Evolutionary conservation across 1,284 basidiomycete species (phyloP).

Genomic region (Sporisorium reilianum): DNA sequence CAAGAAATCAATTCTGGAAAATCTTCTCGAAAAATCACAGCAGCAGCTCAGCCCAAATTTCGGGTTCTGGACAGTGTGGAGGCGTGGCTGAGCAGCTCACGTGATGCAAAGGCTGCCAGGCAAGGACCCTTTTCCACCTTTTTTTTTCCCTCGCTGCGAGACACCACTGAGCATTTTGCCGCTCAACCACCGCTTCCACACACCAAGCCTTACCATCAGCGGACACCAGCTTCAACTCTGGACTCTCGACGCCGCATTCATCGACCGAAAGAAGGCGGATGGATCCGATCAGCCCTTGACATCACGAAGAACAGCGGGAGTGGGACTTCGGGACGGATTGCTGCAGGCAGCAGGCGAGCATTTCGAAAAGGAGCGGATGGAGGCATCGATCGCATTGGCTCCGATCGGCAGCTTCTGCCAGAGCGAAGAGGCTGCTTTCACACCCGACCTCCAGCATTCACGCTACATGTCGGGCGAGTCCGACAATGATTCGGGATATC

Average conservation of each 20-base stretch:
- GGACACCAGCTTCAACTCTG: background rate
- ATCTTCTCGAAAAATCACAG: background rate
- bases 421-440: conserved; percentile 14
- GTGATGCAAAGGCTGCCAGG: conserved; percentile 23
- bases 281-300: background rate
- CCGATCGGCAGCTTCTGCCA: conserved; percentile 5
- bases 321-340: background rate
- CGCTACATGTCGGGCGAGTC: conserved; percentile 37
- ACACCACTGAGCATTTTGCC: background rate
- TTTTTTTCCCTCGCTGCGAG: background rate
- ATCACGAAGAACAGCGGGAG: background rate
- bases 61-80: conserved; percentile 31
- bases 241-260: background rate
- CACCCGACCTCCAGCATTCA: conserved; percentile 40
- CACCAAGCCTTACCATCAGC: background rate
- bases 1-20: background rate
- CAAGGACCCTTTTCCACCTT: conserved; percentile 17
- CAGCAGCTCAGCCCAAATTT: background rate
- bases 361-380: conserved; percentile 20
- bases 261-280: background rate
- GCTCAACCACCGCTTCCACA: background rate
- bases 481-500: conserved; percentile 46
- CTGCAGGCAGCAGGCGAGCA: background rate
- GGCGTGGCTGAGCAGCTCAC: conserved; percentile 36
- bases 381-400: conserved; percentile 5